A percentile compares a stretch with the other conserved stretches of the same genome.
Conservation (phyloP, 306 rosid species). For the Fragaria nilgerrensis region DNA sequence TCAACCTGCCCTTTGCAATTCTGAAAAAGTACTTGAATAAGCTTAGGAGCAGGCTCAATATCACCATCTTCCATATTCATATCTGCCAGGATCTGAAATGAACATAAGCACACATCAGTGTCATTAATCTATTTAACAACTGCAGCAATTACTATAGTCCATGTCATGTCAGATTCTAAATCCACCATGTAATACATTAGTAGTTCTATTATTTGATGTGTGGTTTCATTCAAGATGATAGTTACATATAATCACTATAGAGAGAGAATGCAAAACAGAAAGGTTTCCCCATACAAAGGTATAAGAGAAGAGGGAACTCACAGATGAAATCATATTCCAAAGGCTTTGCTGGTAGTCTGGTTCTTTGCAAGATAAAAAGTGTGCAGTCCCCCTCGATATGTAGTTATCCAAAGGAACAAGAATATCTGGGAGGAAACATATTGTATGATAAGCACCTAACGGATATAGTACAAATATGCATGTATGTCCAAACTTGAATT, state of each 20-base stretch:
- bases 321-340: constrained; percentile 89
- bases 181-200: background rate
- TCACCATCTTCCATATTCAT: constrained; percentile 86
- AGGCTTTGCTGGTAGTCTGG: constrained; percentile 89
- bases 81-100: constrained; percentile 68
- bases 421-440: constrained; percentile 56
- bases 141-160: background rate
- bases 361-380: constrained; percentile 79
- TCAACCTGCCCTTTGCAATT: constrained; percentile 93
- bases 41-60: constrained; percentile 95
- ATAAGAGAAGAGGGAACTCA: constrained; percentile 42
- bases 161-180: background rate
- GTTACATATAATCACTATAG: background rate
- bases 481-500: background rate
- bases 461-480: constrained; percentile 4
- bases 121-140: background rate
- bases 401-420: constrained; percentile 96
- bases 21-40: constrained; percentile 90
- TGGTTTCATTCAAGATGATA: background rate
- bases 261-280: background rate
- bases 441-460: background rate
- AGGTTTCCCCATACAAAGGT: background rate
- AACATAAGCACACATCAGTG: background rate
- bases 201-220: background rate
- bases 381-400: constrained; percentile 83